Conservation (phyloP, 2,329 filamentous ascomycete species). For the Talaromyces funiculosus region DNA sequence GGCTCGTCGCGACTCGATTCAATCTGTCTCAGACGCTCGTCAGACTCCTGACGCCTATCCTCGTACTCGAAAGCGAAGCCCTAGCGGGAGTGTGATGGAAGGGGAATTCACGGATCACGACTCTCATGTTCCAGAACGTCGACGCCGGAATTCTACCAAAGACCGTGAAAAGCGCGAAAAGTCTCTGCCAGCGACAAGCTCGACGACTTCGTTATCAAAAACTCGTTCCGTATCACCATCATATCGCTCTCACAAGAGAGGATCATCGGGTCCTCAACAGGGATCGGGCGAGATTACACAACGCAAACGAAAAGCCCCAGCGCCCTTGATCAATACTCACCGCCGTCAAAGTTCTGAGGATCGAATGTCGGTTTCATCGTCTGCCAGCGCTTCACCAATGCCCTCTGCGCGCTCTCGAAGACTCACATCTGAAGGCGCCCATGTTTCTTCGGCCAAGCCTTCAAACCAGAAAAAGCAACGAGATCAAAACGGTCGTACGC, state of each 20-base stretch:
- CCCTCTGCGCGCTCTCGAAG: slow-evolving; percentile 38
- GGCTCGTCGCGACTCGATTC: slow-evolving; percentile 20
- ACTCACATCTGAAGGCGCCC: slow-evolving; percentile 34
- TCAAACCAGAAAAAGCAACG: slow-evolving; percentile 71
- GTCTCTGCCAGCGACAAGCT: slow-evolving; percentile 22
- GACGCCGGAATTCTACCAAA: slow-evolving; percentile 13
- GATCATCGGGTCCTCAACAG: slow-evolving; percentile 30
- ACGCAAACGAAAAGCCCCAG: slow-evolving; percentile 35
- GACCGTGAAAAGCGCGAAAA: slow-evolving; percentile 24
- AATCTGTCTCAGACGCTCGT: slow-evolving; percentile 15
- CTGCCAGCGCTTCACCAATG: slow-evolving; percentile 39
- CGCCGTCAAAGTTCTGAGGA: slow-evolving; percentile 43
- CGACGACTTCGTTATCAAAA: slow-evolving; percentile 22
- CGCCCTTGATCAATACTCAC: slow-evolving; percentile 37
- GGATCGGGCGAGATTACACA: slow-evolving; percentile 18
- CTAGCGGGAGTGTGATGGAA: slow-evolving; percentile 31
- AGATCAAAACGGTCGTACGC: slow-evolving; percentile 87
- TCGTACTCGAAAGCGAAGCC: slow-evolving; percentile 31
- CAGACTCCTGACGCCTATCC: slow-evolving; percentile 16
- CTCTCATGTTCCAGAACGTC: slow-evolving; percentile 13
- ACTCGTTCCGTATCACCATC: slow-evolving; percentile 34
- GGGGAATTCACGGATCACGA: slow-evolving; percentile 24
- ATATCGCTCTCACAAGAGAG: slow-evolving; percentile 33
- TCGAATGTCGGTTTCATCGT: slow-evolving; percentile 40
- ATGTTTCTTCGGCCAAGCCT: slow-evolving; percentile 64